phyloP scores from a whole-genome alignment of 192 early-diverging fungal genomes.

The Funneliformis geosporum region DNA sequence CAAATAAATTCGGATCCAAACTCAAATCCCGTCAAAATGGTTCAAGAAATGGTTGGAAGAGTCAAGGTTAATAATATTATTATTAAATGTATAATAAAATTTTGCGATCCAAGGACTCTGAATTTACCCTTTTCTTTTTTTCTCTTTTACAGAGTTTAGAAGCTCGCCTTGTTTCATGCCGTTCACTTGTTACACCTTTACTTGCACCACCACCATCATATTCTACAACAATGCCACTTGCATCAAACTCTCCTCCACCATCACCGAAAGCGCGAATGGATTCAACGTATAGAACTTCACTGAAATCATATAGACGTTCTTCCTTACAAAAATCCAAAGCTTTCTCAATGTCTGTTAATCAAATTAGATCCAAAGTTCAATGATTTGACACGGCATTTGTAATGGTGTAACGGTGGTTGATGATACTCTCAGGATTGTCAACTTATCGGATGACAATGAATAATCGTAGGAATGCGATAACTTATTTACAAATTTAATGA shows the following conservation, averaged over 20 bases:
- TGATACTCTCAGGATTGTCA: background rate
- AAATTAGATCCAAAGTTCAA: background rate
- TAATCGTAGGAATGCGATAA: background rate
- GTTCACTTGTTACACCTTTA: constrained; percentile 73
- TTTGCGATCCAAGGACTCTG: background rate
- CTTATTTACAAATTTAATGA: background rate
- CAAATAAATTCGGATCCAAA: constrained; percentile 23
- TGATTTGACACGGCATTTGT: background rate
- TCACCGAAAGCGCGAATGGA: background rate
- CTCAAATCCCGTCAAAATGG: constrained; percentile 64
- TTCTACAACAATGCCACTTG: constrained; percentile 37
- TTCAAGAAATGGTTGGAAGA: constrained; percentile 76
- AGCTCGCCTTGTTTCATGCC: constrained; percentile 69
- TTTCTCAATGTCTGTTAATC: background rate
- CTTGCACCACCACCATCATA: constrained; percentile 59
- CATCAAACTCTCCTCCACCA: constrained; percentile 31
- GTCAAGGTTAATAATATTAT: constrained; percentile 58
- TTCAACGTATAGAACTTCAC: background rate
- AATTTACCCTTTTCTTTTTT: background rate
- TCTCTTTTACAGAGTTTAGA: constrained; percentile 58
- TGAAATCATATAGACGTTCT: background rate
- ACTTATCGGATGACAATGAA: background rate
- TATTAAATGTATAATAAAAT: background rate
- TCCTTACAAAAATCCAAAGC: constrained; percentile 6
- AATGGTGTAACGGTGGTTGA: too few species aligned